Evolutionary conservation across 208 protist species (phyloP), one percentile per base, ranked within the genome.

Genomic region (Angomonas desouzai): DNA sequence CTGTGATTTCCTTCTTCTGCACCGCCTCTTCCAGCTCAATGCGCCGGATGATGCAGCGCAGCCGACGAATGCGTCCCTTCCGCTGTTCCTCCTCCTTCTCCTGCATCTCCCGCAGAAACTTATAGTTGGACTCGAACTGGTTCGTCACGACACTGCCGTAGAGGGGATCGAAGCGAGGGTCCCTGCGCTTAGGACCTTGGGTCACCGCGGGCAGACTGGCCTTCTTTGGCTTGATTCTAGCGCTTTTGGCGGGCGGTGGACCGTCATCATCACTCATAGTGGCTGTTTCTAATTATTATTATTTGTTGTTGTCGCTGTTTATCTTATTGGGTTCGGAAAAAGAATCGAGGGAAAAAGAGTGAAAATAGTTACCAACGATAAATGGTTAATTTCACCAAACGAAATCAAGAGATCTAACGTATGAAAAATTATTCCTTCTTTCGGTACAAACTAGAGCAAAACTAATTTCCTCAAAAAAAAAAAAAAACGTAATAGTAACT

Each of bases 151-250:
- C 71, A 23, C 64, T 48, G 38, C 81, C 82, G 49, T 80, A 83
- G 57, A 91, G 71, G 18, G 77, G 74, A 62, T 89, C 86, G 62
- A 95, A 95, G 13, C 89, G 89, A 2, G 89, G 89, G 60, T 95
- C 89, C 10, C 85, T 53, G 0, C 63, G 55, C n/a, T 51, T 55
- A 1, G 53, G 71, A 18, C 43, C 64, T 1, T 36, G 38, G 2
- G 67, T 47, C 3, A 70, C 40, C 0, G 55, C 43, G 6, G 66
- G 13, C 34, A 11, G 16, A 27, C 32, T 16, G 53, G 13, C 6
- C 30, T 63, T n/a, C 28, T 49, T 64, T 10, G 87, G 85, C 3
- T 73, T 74, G 49, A 69, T 67, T 25, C 85, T 72, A 18, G 86
- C 83, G 70, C 86, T 90, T 0, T 72, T 75, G 45, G 76, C 86